Evolutionary conservation across 176 grass and related monocot genomes (phyloP), one percentile per base, ranked within the genome.

Genomic region (Musa beccarii): DNA sequence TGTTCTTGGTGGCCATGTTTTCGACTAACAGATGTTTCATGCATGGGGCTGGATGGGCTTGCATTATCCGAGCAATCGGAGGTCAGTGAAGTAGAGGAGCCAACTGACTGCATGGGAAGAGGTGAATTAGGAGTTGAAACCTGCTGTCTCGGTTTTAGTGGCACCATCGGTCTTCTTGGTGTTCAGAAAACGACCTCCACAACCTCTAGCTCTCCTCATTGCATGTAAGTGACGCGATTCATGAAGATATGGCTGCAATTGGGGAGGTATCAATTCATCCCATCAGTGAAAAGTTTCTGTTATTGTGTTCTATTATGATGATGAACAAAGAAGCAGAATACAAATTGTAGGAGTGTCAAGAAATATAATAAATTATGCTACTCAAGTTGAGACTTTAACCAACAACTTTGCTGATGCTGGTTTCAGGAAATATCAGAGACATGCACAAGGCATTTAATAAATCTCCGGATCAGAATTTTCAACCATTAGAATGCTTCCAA

Each of bases 171-270:
- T 51, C 50, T 71, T 71, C 49, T 71, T 71, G 34, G 68, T 71
- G 21, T 71, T 53, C 3, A 71, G 15, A 26, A 71, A 71, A 52
- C 68, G 68, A 71, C 68, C 68, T 1, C 68, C 68, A 51, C 68
- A 71, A 20, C 68, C 68, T 1, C 68, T 51, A 52, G 49, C 49
- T 49, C 68, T 71, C 49, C 68, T 71, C 68, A 52, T 71, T 71
- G 68, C 68, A 71, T 71, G 68, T 12, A 10, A 49, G 19, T 71
- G 49, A 71, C 68, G 68, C 1, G 68, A 71, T 26, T 71, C 68
- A 52, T 71, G 68, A 9, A 71, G 68, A 21, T 71, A 71, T n/a
- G 68, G 68, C 68, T 71, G 26, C 10, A 71, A 11, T 22, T 11
- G 50, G 7, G 8, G 26, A 71, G 34, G 21, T 8, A 15, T 15